Base-by-base conservation (phyloP, 495 filamentous ascomycete genomes). In the Glutinoglossum americanum region DNA sequence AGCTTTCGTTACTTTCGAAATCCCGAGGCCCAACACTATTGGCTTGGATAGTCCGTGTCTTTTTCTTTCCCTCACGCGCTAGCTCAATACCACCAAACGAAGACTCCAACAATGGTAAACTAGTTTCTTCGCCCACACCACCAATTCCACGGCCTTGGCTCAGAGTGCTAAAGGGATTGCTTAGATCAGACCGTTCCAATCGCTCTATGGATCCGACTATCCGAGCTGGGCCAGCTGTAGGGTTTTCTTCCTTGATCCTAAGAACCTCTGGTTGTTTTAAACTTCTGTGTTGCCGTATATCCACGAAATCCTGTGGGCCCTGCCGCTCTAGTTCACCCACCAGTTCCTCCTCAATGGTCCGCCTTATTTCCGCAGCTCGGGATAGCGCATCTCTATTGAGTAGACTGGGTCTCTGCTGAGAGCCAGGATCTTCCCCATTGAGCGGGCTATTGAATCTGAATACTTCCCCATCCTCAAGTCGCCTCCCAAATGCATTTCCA, bases 321-420 rank as follows among this genome's bases (percentile, higher is more conserved):
- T 19, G 32, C 54, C 60, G 41, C 13, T 63, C 63, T 19, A 59
- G 61, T 2, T 19, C 28, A 26, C 17, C 30, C 1, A 25, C 8
- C 28, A 25, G 21, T 23, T 55, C 51, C 56, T 73, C 73, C 57
- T 72, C 72, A 45, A 71, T 62, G 23, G 64, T 61, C 28, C 70
- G 63, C 57, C 68, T 66, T 27, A 74, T 67, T 53, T 70, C 67
- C 11, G 68, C 59, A 48, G 66, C 71, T 28, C 65, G 63, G 32
- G 67, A 64, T 32, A 66, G 62, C 23, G 55, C 59, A 39, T 65
- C 66, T 57, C 70, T 65, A 9, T 56, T 59, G 4, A 57, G 59
- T 28, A 58, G 15, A 15, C 57, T 30, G 8, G 59, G 59, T 32
- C 59, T 58, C 21, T 59, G 55, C 54, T 41, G 37, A 25, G 26